Percentiles rank a stretch among this genome's conserved stretches.
Evolutionary conservation across 805 yeast species (phyloP).

Genomic region (Wickerhamomyces xylosicus): DNA sequence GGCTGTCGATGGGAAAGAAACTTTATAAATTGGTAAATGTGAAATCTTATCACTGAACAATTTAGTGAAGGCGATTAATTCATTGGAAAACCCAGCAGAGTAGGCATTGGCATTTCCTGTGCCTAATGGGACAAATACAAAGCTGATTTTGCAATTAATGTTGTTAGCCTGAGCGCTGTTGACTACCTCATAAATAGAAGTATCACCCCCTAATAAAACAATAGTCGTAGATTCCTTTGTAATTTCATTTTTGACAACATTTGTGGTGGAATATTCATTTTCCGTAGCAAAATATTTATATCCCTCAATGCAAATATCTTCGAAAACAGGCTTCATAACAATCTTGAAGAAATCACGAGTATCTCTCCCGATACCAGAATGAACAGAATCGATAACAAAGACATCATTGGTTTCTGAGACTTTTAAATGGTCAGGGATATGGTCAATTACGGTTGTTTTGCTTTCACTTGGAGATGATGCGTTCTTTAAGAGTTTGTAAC

Average conservation of each 20-base stretch:
- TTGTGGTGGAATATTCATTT: constrained; percentile 25
- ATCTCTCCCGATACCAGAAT: constrained; percentile 27
- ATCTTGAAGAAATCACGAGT: constrained; percentile 28
- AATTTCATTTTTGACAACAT: constrained; percentile 27
- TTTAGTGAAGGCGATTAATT: constrained; percentile 24
- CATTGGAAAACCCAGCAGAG: constrained; percentile 37
- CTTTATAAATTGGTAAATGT: constrained; percentile 24
- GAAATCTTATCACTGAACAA: constrained; percentile 19
- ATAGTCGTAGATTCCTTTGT: constrained; percentile 26
- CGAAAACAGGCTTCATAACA: constrained; percentile 39
- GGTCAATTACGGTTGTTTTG: neutral
- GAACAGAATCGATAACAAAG: constrained; percentile 25
- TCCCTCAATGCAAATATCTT: constrained; percentile 20
- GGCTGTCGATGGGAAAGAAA: constrained; percentile 17
- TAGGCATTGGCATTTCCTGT: constrained; percentile 78
- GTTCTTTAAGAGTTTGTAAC: neutral
- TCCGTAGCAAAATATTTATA: constrained; percentile 35
- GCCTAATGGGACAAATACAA: constrained; percentile 56
- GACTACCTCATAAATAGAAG: constrained; percentile 68
- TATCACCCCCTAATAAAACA: constrained; percentile 75
- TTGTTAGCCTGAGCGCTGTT: constrained; percentile 31
- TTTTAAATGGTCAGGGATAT: constrained; percentile 2
- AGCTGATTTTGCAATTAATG: constrained; percentile 6
- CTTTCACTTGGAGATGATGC: too few relatives aligned
- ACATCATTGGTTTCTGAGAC: constrained; percentile 4